Evolutionary conservation across 208 protist genomes (phyloP).

Genomic region (Wallacemonas sp.): DNA sequence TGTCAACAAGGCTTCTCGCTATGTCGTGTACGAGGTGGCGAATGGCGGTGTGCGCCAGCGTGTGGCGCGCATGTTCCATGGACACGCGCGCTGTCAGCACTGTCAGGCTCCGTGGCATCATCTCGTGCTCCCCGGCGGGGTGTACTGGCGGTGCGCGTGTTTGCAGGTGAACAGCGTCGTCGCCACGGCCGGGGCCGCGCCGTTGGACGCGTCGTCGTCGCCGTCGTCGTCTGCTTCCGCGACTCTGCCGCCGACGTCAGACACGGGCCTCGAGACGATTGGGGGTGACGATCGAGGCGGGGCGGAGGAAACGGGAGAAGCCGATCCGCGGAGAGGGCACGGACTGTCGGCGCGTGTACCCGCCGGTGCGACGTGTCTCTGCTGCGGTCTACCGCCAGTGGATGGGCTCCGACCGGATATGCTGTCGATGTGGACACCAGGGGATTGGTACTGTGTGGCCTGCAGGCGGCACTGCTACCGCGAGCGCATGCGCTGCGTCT

Average conservation of each 20-base stretch:
- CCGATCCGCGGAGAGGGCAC: background rate
- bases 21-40: conserved; percentile 28
- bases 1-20: conserved; percentile 60
- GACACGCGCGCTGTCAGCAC: conserved; percentile 38
- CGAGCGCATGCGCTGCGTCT: conserved; percentile 48
- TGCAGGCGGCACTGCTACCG: conserved; percentile 69
- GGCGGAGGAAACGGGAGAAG: background rate
- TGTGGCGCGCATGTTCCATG: conserved; percentile 30
- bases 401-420: conserved; percentile 39
- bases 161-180: conserved; percentile 53
- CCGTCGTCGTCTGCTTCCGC: no score
- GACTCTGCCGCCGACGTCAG: no score
- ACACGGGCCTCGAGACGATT: no score
- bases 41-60: background rate
- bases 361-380: conserved; percentile 29
- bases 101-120: conserved; percentile 73
- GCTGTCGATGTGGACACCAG: conserved; percentile 64
- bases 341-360: background rate
- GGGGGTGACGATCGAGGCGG: background rate
- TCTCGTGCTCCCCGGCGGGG: conserved; percentile 31
- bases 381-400: conserved; percentile 57
- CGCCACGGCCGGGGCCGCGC: background rate
- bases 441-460: conserved; percentile 68
- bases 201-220: background rate
- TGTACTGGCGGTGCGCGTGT: conserved; percentile 76